Conservation (phyloP, 768 basidiomycete species). For the Rhizopogon roseolus region DNA sequence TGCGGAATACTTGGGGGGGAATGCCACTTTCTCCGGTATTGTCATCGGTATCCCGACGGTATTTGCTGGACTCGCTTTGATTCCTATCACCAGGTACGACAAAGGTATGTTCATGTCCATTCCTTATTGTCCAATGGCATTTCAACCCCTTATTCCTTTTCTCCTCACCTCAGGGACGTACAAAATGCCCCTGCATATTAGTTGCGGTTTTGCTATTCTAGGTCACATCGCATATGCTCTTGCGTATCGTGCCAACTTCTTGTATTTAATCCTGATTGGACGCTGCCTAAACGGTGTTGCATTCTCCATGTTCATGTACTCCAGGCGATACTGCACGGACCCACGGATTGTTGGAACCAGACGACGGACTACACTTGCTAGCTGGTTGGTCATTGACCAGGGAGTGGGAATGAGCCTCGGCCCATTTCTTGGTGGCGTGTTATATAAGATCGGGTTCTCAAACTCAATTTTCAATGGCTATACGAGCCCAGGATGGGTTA, state of each 20-base stretch:
- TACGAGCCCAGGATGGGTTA: conserved; percentile 63
- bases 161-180: conserved; percentile 43
- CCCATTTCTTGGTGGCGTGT: conserved; percentile 57
- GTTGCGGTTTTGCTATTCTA: conserved; percentile 46
- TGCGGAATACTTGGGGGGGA: conserved; percentile 57
- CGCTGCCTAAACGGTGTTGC: conserved; percentile 60
- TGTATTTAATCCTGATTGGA: conserved; percentile 68
- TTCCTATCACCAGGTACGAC: conserved; percentile 53
- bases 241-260: conserved; percentile 53
- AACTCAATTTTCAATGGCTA: conserved; percentile 61
- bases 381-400: conserved; percentile 61
- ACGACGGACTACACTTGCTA: conserved; percentile 55
- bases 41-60: conserved; percentile 63
- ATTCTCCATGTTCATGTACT: conserved; percentile 64
- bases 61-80: conserved; percentile 52
- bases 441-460: conserved; percentile 58
- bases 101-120: conserved; percentile 35
- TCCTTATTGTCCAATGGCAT: not conserved
- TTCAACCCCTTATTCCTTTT: not conserved
- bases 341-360: conserved; percentile 61
- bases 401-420: conserved; percentile 58
- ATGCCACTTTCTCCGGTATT: conserved; percentile 66
- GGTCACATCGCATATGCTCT: conserved; percentile 58
- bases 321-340: conserved; percentile 65
- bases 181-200: conserved; percentile 46